Base-by-base conservation (phyloP, 768 basidiomycete genomes). In the Inosperma sp. region DNA sequence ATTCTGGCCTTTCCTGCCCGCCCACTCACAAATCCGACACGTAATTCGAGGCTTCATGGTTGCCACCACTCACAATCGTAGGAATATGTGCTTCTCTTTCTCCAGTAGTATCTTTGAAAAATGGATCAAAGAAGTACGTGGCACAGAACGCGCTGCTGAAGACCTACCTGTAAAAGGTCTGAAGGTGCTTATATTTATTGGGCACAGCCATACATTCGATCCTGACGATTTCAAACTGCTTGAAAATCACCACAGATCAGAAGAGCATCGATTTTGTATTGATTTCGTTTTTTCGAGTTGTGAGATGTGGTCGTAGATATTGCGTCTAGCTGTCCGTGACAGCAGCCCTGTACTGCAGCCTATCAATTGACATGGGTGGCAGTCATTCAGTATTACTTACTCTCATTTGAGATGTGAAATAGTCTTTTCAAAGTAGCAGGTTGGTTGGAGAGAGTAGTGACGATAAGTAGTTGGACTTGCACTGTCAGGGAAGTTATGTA, bases 221-320 rank as follows among this genome's bases (percentile, higher is more conserved):
- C 95, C 49, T 80, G 72, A 51, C 78, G 72, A 59, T 96, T 94
- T 25, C 96, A 77, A 41, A 96, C 76, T 14, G 96, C 94, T 68
- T 96, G 83, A 60, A 99, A 98, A 69, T 99, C 96, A 9, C 96
- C 96, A 52, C 95, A 97, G 23, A 97, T 84, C 33, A 99, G 77
- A 12, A 99, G 78, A 2, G 93, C 70, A 60, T 95, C 90, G 48
- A 96, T 80, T 49, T 79, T 83, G 67, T 83, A 84, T 10, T 71
- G 65, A 58, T 88, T 77, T 53, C 68, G 68, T n/a, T 2, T 61
- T 55, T 62, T 96, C 88, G 25, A 93, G 78, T 10, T 69, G 59
- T 3, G 67, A 69, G 48, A 97, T 80, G 27, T 84, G 79, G 9
- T 69, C 64, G 70, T 98, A 98, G 48, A 95, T 95, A 8, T n/a